Evolutionary conservation across 371 early-diverging fungal species (phyloP).

Genomic region (Mortierella sp.): DNA sequence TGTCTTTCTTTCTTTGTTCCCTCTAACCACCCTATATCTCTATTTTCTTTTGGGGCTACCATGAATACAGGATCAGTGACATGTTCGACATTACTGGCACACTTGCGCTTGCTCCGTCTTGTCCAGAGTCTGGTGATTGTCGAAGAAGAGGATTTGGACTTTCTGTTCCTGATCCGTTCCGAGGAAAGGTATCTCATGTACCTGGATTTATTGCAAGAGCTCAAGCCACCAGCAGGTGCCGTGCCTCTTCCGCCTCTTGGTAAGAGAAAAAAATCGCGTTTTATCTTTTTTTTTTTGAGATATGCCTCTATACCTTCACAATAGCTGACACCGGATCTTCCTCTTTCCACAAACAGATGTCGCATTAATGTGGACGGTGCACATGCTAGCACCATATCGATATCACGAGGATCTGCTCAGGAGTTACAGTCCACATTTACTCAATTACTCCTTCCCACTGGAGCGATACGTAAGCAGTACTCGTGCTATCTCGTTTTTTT

Average conservation of each 20-base stretch:
- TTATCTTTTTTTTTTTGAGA: too few relatives aligned
- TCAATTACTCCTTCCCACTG: constrained; percentile 50
- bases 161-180: constrained; percentile 52
- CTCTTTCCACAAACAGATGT: constrained; percentile 54
- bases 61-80: constrained; percentile 40
- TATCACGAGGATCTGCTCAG: constrained; percentile 58
- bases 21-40: background rate
- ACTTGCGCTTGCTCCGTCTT: constrained; percentile 41
- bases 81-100: constrained; percentile 33
- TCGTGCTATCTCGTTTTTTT: too few relatives aligned
- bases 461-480: constrained; percentile 38
- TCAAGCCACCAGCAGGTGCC: constrained; percentile 19
- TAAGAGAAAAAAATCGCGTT: constrained; percentile 19
- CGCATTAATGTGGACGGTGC: constrained; percentile 58
- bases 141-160: constrained; percentile 48
- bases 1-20: background rate
- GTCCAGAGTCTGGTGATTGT: constrained; percentile 46
- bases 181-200: constrained; percentile 51
- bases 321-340: too few relatives aligned
- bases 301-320: too few relatives aligned
- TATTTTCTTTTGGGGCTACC: background rate
- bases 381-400: constrained; percentile 58
- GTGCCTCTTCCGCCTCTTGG: constrained; percentile 45
- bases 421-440: constrained; percentile 36
- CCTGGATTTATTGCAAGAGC: constrained; percentile 40